Conservation (phyloP, 208 protist species). For the Acanthamoeba royreba region DNA sequence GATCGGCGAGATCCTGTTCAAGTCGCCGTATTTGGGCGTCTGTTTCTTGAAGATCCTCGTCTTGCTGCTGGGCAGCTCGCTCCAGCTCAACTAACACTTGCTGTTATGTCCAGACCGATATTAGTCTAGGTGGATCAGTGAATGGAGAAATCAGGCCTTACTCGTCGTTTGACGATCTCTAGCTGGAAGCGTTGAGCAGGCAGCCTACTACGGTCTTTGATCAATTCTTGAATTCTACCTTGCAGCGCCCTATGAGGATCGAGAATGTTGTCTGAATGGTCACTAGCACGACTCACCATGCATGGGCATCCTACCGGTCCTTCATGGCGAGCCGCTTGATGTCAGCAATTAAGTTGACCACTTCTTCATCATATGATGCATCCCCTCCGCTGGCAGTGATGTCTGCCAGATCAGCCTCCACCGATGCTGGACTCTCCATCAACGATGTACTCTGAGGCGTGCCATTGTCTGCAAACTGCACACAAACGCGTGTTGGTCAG, state of each 20-base stretch:
- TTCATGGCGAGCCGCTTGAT: not conserved
- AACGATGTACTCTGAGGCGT: not conserved
- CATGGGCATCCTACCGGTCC: not conserved
- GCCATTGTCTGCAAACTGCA: not conserved
- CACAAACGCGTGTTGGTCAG: not conserved
- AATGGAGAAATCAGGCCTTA: not conserved
- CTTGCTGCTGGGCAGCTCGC: not conserved
- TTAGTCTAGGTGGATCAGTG: not conserved
- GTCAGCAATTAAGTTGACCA: not conserved
- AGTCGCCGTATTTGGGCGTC: not conserved
- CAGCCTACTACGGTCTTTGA: not conserved
- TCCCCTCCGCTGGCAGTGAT: not conserved
- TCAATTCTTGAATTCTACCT: not conserved
- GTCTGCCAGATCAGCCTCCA: no score
- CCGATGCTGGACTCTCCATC: not conserved
- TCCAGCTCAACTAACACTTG: not conserved
- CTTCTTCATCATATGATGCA: not conserved
- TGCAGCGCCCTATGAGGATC: not conserved
- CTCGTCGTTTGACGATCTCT: not conserved
- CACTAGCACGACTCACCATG: not conserved
- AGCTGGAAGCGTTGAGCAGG: not conserved
- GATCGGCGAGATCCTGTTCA: not conserved
- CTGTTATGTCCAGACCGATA: not conserved
- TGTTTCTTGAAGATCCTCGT: not conserved
- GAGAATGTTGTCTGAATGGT: not conserved